These are phyloP conservation scores for Aechmea fasciata DNA, from an alignment of 176 grass and related monocot genomes.

Conservation along the genomic window DNA sequence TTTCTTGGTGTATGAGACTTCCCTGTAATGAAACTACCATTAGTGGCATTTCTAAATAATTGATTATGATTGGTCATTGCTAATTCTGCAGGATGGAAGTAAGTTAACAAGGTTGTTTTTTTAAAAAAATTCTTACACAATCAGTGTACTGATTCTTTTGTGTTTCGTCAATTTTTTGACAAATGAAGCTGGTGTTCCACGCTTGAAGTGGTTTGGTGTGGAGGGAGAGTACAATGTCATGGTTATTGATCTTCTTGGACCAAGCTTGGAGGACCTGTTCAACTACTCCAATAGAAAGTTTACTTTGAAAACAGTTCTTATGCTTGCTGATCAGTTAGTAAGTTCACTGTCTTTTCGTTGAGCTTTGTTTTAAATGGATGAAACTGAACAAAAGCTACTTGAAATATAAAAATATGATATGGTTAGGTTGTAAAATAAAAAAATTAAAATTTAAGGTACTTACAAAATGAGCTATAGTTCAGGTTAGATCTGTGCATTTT, in stretches of 20 bases:
- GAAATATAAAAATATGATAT: too few relatives aligned
- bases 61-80: too few relatives aligned
- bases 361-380: too few relatives aligned
- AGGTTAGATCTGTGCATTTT: neutral
- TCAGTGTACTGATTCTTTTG: slow-evolving; percentile 11
- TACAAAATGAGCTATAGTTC: too few relatives aligned
- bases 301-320: slow-evolving; percentile 73
- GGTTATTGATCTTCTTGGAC: slow-evolving; percentile 79
- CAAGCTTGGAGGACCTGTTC: slow-evolving; percentile 78
- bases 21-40: too few relatives aligned
- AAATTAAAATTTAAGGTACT: too few relatives aligned
- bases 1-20: too few relatives aligned
- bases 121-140: neutral
- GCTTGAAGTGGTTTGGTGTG: slow-evolving; percentile 71
- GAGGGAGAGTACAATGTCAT: slow-evolving; percentile 79
- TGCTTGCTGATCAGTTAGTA: slow-evolving; percentile 87
- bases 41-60: too few relatives aligned
- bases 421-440: too few relatives aligned
- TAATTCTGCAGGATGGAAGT: slow-evolving; percentile 65
- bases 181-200: slow-evolving; percentile 70
- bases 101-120: slow-evolving; percentile 22
- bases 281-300: slow-evolving; percentile 76
- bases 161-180: slow-evolving; percentile 14
- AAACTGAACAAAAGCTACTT: too few relatives aligned
- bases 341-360: neutral